Conservation (phyloP, 139 green algal genomes). For the Nannochloris sp. region DNA sequence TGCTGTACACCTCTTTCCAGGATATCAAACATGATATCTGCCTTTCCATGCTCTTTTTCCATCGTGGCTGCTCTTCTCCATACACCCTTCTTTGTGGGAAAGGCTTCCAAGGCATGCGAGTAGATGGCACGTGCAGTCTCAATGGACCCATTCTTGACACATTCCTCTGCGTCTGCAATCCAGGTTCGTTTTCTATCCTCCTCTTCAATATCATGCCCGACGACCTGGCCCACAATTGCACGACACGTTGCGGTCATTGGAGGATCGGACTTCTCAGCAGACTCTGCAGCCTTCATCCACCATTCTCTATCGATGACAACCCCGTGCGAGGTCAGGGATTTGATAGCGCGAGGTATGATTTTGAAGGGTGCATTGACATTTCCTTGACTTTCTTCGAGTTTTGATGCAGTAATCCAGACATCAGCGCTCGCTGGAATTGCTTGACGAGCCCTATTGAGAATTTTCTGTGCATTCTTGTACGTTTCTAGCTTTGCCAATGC, state of each 20-base stretch:
- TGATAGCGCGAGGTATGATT: conserved; percentile 62
- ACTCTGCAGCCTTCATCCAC: conserved; percentile 83
- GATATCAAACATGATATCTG: conserved; percentile 68
- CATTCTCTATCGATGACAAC: conserved; percentile 87
- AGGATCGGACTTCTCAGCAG: conserved; percentile 56
- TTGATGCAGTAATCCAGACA: conserved; percentile 92
- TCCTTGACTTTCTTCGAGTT: conserved; percentile 91
- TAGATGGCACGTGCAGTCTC: conserved; percentile 88
- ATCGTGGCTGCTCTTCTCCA: conserved; percentile 82
- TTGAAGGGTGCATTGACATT: conserved; percentile 66
- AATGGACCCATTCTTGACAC: conserved; percentile 40
- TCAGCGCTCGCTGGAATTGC: conserved; percentile 73
- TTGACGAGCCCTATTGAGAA: conserved; percentile 91
- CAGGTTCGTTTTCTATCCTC: conserved; percentile 83
- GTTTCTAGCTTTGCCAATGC: conserved; percentile 87
- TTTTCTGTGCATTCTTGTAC: conserved; percentile 88
- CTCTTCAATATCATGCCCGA: conserved; percentile 78
- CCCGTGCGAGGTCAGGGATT: conserved; percentile 57
- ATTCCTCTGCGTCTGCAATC: conserved; percentile 72
- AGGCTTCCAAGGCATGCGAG: conserved; percentile 53
- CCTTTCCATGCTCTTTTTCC: conserved; percentile 79
- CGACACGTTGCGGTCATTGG: conserved; percentile 55
- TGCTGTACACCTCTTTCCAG: conserved; percentile 73
- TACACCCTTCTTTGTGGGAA: conserved; percentile 71
- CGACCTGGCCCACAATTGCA: conserved; percentile 69